Conservation (phyloP, 2,329 filamentous ascomycete genomes). For the Hypoxylon sp. region DNA sequence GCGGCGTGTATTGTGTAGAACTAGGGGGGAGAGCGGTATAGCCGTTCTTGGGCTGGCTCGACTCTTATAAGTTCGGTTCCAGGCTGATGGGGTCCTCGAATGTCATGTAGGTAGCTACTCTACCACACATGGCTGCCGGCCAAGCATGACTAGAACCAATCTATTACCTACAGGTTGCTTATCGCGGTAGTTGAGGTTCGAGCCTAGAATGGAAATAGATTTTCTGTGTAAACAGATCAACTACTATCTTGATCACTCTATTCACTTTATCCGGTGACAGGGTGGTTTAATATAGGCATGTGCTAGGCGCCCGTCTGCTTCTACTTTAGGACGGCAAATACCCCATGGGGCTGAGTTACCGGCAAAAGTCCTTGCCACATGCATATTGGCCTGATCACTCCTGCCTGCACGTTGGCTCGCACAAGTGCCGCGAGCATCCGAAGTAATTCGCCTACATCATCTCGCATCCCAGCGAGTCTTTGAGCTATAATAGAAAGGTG, state of each 20-base stretch:
- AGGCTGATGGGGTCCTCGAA: conserved; percentile 3
- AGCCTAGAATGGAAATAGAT: conserved; percentile 23
- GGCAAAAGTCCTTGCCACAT: conserved; percentile 41
- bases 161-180: conserved; percentile 25
- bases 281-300: conserved; percentile 36
- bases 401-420: conserved; percentile 10
- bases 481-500: not conserved
- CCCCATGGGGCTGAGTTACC: conserved; percentile 36
- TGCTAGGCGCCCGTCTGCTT: conserved; percentile 31
- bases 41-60: not conserved
- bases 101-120: conserved; percentile 11
- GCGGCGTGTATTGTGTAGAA: conserved; percentile 28
- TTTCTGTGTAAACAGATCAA: conserved; percentile 41
- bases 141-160: conserved; percentile 20
- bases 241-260: conserved; percentile 36
- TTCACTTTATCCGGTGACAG: conserved; percentile 48
- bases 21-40: conserved; percentile 1
- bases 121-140: conserved; percentile 18
- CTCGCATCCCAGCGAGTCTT: not conserved
- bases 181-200: conserved; percentile 25
- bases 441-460: conserved; percentile 21
- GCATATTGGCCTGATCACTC: conserved; percentile 16
- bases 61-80: conserved; percentile 36
- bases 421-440: conserved; percentile 30
- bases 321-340: conserved; percentile 40